Conservation (phyloP, 2,329 filamentous ascomycete species). For the Fusarium sarcochroum region DNA sequence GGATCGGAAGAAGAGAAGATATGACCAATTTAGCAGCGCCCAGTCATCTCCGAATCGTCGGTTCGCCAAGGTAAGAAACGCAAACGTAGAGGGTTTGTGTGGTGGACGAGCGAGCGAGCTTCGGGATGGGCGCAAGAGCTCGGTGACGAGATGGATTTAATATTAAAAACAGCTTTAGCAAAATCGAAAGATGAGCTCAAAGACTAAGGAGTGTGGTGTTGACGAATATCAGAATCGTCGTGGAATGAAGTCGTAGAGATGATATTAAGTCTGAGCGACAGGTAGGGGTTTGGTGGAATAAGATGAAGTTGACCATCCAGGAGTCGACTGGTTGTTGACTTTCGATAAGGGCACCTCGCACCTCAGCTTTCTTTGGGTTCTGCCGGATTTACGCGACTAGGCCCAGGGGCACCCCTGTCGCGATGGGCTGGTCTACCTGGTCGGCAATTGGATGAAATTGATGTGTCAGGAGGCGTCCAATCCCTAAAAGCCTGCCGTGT, state of each 20-base stretch:
- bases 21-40: conserved; percentile 40
- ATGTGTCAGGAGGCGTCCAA: conserved; percentile 51
- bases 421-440: conserved; percentile 46
- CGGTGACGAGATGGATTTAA: conserved; percentile 15
- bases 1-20: conserved; percentile 26
- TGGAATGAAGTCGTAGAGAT: conserved; percentile 29
- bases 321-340: conserved; percentile 46
- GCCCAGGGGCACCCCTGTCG: conserved; percentile 50
- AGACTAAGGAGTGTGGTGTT: conserved; percentile 43
- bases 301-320: conserved; percentile 45
- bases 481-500: neutral
- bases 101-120: conserved; percentile 25
- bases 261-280: conserved; percentile 30
- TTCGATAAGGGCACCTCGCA: conserved; percentile 35
- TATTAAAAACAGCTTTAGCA: conserved; percentile 39
- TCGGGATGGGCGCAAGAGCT: conserved; percentile 35
- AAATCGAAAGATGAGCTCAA: conserved; percentile 26
- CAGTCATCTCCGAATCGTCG: conserved; percentile 51
- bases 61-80: conserved; percentile 23
- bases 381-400: conserved; percentile 49
- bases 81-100: conserved; percentile 29
- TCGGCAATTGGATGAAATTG: conserved; percentile 25
- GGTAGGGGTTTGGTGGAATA: conserved; percentile 34
- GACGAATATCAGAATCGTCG: conserved; percentile 22
- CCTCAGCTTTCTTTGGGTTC: conserved; percentile 32